phyloP scores from a whole-genome alignment of 352 stramenopile species.

The Phytophthora kernoviae region DNA sequence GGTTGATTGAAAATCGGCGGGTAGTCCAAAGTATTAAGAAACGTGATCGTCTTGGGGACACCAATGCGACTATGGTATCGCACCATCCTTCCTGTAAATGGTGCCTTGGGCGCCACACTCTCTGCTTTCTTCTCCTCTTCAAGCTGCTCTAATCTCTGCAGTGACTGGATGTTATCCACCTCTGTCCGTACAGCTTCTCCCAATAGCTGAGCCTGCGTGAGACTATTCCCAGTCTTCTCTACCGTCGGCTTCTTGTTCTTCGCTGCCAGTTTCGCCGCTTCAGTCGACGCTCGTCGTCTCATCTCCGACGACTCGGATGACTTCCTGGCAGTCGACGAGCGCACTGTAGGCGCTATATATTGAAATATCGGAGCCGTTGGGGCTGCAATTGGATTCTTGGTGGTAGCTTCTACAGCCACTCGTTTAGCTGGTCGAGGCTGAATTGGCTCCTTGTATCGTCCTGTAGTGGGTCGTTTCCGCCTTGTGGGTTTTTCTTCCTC shows the following conservation, averaged over 20 bases:
- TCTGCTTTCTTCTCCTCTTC: constrained; percentile 86
- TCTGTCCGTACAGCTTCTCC: constrained; percentile 78
- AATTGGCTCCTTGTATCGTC: constrained; percentile 40
- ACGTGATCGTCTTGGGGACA: constrained; percentile 79
- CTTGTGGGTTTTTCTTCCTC: constrained; percentile 45
- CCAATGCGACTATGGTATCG: constrained; percentile 70
- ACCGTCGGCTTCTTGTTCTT: constrained; percentile 34
- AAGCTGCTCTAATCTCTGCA: constrained; percentile 76
- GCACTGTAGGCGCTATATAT: constrained; percentile 46
- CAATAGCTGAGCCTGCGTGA: constrained; percentile 76
- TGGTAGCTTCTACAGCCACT: constrained; percentile 1
- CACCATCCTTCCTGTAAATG: constrained; percentile 72
- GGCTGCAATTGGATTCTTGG: constrained; percentile 7
- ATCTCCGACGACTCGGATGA: constrained; percentile 65
- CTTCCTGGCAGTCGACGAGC: constrained; percentile 65
- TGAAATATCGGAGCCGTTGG: constrained; percentile 15
- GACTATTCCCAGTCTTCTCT: constrained; percentile 50
- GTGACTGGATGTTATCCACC: constrained; percentile 80
- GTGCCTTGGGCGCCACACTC: constrained; percentile 66
- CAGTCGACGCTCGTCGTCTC: constrained; percentile 54
- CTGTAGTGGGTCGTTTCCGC: constrained; percentile 33
- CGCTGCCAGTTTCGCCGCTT: constrained; percentile 49
- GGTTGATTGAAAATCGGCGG: constrained; percentile 71
- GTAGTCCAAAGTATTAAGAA: constrained; percentile 72
- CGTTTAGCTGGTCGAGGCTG: constrained; percentile 25